A percentile compares a stretch with the other conserved stretches of the same genome.
phyloP scores from a whole-genome alignment of 148 eudicot genomes.

The Camellia japonica region DNA sequence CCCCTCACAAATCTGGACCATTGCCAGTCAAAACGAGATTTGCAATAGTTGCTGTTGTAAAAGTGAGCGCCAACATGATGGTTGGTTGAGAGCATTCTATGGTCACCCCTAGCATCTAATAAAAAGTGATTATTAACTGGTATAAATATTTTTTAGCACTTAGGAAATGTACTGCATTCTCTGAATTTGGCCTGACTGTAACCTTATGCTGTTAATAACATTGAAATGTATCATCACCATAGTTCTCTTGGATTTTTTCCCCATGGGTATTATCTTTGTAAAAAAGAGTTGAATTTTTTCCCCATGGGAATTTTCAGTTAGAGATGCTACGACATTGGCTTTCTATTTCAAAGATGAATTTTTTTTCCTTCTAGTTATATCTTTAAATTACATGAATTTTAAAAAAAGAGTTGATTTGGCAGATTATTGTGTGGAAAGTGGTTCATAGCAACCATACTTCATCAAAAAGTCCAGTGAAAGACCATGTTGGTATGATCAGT shows the following conservation, averaged over 20 bases:
- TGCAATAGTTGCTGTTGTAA: not conserved
- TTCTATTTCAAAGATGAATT: conserved; percentile 5
- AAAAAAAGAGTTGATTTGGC: conserved; percentile 19
- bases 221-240: not conserved
- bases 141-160: not conserved
- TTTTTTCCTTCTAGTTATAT: not conserved
- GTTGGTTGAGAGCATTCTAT: not conserved
- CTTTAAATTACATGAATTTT: conserved; percentile 3
- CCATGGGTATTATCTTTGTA: too few relatives aligned
- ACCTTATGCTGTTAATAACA: not conserved
- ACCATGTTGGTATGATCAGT: conserved; percentile 8
- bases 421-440: conserved; percentile 92
- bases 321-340: not conserved
- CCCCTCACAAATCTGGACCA: not conserved
- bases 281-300: not conserved
- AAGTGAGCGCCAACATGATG: not conserved
- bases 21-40: not conserved
- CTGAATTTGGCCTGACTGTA: not conserved
- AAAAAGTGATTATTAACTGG: not conserved
- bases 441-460: conserved; percentile 19
- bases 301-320: not conserved
- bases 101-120: not conserved
- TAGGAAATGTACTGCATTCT: not conserved
- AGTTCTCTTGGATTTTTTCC: not conserved
- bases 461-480: conserved; percentile 24